Base-by-base conservation (phyloP, 306 rosid genomes). In the Dalbergia cochinchinensis region DNA sequence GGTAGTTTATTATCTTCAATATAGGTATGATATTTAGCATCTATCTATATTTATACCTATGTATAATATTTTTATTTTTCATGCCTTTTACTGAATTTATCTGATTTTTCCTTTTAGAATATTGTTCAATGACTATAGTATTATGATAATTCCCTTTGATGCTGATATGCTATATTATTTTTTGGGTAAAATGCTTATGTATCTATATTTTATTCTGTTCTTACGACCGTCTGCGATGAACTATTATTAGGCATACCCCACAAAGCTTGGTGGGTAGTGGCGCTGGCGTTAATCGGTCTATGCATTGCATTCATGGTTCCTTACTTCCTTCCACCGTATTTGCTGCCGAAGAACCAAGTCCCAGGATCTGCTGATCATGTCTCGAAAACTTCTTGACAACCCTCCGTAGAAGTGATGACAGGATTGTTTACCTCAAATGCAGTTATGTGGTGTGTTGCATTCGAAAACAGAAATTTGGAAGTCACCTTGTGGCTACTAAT, bases 191-290 rank as follows among this genome's bases (percentile, higher is more conserved):
- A 7, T 42, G 48, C 48, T 42, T 0, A 42, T 42, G 8, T 42
- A 2, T 9, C 48, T 22, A 10, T 42, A 31, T 33, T 51, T 34
- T 69, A 19, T n/a, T 48, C 11, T 80, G 39, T 78, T 61, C 71
- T 44, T 81, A 15, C 48, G 33, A 63, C 94, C 90, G 97, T 92
- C 41, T 92, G 93, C 68, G 94, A 92, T 78, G 97, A 89, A 80
- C 91, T 94, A 44, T 68, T 91, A 50, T 44, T 92, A 69, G 97
- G 97, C 78, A 85, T 94, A 83, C 97, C 97, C 62, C 80, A 87
- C 73, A 82, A 88, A 83, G 94, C 88, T 81, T 92, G 98, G 97
- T 86, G 96, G 89, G 91, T 90, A 35, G 92, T 74, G 65, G 78
- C 81, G 35, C 81, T 92, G 85, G 98, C 82, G 26, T 31, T 92